Evolutionary conservation across 2,329 filamentous ascomycete species (phyloP), one percentile per base, ranked within the genome.

Genomic region (Xylariaceae sp.): DNA sequence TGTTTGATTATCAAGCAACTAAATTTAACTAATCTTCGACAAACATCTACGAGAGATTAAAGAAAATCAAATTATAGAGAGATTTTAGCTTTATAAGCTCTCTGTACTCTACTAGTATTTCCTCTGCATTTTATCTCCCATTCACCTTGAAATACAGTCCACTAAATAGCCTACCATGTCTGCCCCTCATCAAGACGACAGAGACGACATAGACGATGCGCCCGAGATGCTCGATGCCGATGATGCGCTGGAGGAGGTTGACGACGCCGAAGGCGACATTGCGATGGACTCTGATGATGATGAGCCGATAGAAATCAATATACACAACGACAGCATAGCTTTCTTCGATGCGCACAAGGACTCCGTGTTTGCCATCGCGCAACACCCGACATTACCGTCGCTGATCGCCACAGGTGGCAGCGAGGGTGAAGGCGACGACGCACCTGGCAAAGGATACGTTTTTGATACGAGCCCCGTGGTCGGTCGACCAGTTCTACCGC

Each of bases 271-370:
- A 55, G 86, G 82, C 44, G 89, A 96, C 70, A 81, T 90, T 48
- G 83, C 83, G 36, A 96, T 96, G 91, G 91, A 93, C 67, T 89
- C 85, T 3, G 83, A 83, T 50, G 87, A 89, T 48, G 87, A 89
- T 24, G 81, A 80, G 37, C 82, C 82, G 23, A 81, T 86, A 63
- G 91, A 94, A 71, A 85, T 97, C 35, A 76, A 84, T 35, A 80
- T 97, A 6, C 85, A 94, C 59, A 99, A 97, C 79, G 93, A 99
- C 79, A 95, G 91, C 61, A 80, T 87, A 62, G 93, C 91, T 55
- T 93, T 96, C 78, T 97, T 97, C 69, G 94, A 97, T 77, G 74
- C 76, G 29, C 91, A 97, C 77, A 88, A 86, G 64, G 92, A 97
- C 80, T 92, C 88, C 56, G 89, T 99, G 67, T 99, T 97, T 78